Evolutionary conservation across 108 stramenopile species (phyloP).

Genomic region (Schizochytrium sp.): DNA sequence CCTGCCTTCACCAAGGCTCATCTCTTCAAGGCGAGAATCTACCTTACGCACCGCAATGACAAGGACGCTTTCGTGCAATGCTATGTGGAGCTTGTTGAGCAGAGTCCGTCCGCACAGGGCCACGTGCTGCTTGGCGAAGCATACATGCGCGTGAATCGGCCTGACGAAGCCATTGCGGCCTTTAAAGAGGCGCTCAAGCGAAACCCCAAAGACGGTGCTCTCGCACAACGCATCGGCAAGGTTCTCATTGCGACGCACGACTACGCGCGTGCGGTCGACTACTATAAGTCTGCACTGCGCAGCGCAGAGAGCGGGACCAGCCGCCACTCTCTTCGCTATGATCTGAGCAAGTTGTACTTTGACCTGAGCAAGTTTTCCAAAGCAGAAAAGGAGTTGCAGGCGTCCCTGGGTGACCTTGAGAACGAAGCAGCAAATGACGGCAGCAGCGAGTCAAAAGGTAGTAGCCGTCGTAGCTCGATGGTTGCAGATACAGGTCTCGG

Average conservation of each 20-base stretch:
- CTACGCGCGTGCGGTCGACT: slow-evolving; percentile 49
- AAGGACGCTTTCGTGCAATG: slow-evolving; percentile 42
- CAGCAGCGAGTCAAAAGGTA: background rate
- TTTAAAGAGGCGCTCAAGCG: slow-evolving; percentile 44
- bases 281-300: slow-evolving; percentile 49
- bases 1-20: slow-evolving; percentile 37
- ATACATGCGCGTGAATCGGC: slow-evolving; percentile 53
- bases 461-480: background rate
- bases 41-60: slow-evolving; percentile 48
- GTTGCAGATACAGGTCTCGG: background rate
- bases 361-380: background rate
- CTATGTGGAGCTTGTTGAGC: slow-evolving; percentile 45
- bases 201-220: slow-evolving; percentile 34
- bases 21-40: slow-evolving; percentile 46
- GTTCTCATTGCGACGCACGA: slow-evolving; percentile 55
- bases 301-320: background rate
- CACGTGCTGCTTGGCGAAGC: slow-evolving; percentile 52
- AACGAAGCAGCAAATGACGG: background rate
- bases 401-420: background rate
- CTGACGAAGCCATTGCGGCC: slow-evolving; percentile 50
- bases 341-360: slow-evolving; percentile 47
- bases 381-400: slow-evolving; percentile 13
- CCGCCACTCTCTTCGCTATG: slow-evolving; percentile 16
- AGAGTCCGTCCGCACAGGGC: slow-evolving; percentile 12
- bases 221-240: slow-evolving; percentile 42